Base-by-base conservation (phyloP, 2,329 filamentous ascomycete species). In the Neofusicoccum cordaticola region DNA sequence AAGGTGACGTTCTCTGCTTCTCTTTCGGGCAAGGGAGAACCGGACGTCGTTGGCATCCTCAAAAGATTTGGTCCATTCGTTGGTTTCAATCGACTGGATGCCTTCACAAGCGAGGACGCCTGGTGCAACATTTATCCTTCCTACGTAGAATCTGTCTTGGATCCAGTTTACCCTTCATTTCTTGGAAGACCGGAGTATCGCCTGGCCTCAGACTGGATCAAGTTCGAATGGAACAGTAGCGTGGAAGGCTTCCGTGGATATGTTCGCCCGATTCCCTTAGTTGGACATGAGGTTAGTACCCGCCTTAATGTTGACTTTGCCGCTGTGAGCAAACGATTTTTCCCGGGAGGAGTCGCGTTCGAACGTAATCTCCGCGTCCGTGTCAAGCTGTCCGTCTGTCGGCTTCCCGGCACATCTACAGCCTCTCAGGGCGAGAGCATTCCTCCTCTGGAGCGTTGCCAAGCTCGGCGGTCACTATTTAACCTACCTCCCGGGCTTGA, bases 311-410 rank as follows among this genome's bases (percentile, higher is more conserved):
- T 73, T 0, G 65, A 66, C 2, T 34, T 74, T 9, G 64, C 61
- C 1, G 68, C 68, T 11, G 68, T 61, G 8, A 61, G 67, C 6
- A 67, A 63, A 8, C 72, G 68, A 1, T 41, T 41, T 3, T 77
- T 77, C 50, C 71, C 73, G 3, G 65, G 50, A 1, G 47, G 67
- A 12, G 71, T 76, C 11, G 69, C 66, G 4, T 76, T 75, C 61
- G 70, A 77, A 60, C 70, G 71, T 13, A 69, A 60, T 22, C 70
- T 69, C 31, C 74, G 76, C 3, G 73, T 74, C 64, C 67, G 9
- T 9, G 67, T 77, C 48, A 69, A 69, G 22, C 65, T 74, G 5
- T 37, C 48, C 3, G 52, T 65, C 9, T 47, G 31, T 37, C 27
- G 45, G n/a, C 15, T 35, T 2, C 19, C 37, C 5, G 8, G 6